A percentile compares a stretch with the other conserved stretches of the same genome.
These are phyloP conservation scores for Wickerhamiella azymoides DNA, from an alignment of 805 yeast species.

Conservation along the genomic window DNA sequence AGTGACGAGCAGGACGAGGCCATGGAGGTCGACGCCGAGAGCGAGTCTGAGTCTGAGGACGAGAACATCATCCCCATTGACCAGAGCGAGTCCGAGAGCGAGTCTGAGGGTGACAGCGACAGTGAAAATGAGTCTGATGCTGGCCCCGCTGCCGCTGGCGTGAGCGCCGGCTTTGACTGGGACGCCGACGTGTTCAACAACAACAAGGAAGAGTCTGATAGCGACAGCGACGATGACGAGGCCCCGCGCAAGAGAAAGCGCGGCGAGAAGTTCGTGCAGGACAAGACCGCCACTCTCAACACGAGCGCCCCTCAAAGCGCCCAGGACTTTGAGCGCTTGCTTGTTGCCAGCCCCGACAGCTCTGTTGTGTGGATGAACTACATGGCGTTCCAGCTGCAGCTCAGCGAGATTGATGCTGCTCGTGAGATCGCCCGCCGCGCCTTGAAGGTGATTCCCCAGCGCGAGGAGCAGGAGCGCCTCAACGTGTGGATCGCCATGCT, in stretches of 20 bases:
- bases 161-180: conserved; percentile 90
- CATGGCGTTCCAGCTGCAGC: conserved; percentile 93
- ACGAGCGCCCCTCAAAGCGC: conserved; percentile 85
- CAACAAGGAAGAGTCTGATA: conserved; percentile 33
- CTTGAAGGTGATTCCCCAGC: conserved; percentile 70
- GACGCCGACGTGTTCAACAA: conserved; percentile 56
- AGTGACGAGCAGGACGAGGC: conserved; percentile 26
- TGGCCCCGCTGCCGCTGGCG: conserved; percentile 32
- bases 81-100: conserved; percentile 23
- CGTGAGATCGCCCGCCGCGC: conserved; percentile 90
- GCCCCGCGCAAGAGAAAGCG: conserved; percentile 31
- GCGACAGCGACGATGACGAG: conserved; percentile 27
- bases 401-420: conserved; percentile 88
- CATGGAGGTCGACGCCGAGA: conserved; percentile 22
- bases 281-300: conserved; percentile 70
- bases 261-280: conserved; percentile 44
- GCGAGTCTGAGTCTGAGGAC: not conserved
- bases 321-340: conserved; percentile 79
- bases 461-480: conserved; percentile 85
- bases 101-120: conserved; percentile 20
- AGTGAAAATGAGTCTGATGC: conserved; percentile 17
- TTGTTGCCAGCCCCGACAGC: conserved; percentile 85
- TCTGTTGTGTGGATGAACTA: conserved; percentile 94
- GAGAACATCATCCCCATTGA: conserved; percentile 3
- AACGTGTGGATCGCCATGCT: conserved; percentile 93